Percentiles rank a stretch among this genome's conserved stretches.
Evolutionary conservation across 1,284 basidiomycete genomes (phyloP).

Genomic region (Xerocomus alliaceus): DNA sequence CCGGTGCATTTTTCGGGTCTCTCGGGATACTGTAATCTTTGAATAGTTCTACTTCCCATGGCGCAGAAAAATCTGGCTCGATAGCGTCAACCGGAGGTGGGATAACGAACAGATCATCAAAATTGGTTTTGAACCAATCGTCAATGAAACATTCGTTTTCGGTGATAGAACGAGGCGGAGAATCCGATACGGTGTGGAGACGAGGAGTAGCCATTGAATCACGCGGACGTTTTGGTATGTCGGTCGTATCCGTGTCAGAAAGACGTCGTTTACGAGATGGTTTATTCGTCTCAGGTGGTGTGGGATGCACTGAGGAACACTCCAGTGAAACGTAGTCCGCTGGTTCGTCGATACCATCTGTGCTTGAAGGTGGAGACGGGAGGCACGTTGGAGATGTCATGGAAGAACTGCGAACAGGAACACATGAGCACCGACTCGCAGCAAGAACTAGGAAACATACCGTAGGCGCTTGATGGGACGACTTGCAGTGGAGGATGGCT

Average conservation of each 20-base stretch:
- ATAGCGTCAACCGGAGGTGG: conserved; percentile 31
- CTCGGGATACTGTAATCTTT: conserved; percentile 30
- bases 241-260: conserved; percentile 35
- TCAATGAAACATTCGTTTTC: conserved; percentile 31
- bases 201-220: conserved; percentile 20
- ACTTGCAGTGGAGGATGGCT: neutral
- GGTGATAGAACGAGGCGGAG: conserved; percentile 23
- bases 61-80: conserved; percentile 22
- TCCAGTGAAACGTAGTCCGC: neutral
- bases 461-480: conserved; percentile 36
- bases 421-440: neutral
- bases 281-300: neutral
- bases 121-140: conserved; percentile 37
- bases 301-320: neutral
- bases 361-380: conserved; percentile 32
- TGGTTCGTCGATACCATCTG: conserved; percentile 1
- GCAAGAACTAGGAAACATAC: conserved; percentile 13
- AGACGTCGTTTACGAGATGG: conserved; percentile 41
- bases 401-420: conserved; percentile 5
- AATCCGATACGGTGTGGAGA: conserved; percentile 39
- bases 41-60: conserved; percentile 39
- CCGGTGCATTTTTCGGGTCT: neutral
- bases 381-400: conserved; percentile 3
- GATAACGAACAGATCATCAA: conserved; percentile 34
- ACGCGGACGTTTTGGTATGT: conserved; percentile 32